These are phyloP conservation scores for Chalciporus piperatus DNA, from an alignment of 768 basidiomycete species.

Conservation along the genomic window DNA sequence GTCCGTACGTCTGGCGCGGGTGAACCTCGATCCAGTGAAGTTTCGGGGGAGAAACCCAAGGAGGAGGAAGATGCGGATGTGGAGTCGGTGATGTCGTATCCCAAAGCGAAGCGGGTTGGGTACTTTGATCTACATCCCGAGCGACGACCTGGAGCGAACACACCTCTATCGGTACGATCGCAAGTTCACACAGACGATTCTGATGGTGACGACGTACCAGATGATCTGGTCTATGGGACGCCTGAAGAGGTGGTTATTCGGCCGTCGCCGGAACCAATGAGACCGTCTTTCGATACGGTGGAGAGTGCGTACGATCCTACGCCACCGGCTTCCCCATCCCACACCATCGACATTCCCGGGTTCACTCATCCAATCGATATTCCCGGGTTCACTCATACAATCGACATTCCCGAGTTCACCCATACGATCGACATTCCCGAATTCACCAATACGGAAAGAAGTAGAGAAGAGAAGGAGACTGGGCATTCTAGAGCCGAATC, in stretches of 20 bases:
- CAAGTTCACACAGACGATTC: conserved; percentile 31
- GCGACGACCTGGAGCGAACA: conserved; percentile 40
- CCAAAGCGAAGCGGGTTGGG: conserved; percentile 44
- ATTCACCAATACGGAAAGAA: conserved; percentile 20
- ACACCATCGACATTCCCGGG: conserved; percentile 31
- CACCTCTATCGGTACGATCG: conserved; percentile 22
- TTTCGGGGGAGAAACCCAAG: conserved; percentile 37
- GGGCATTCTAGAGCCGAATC: conserved; percentile 28
- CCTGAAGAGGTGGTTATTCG: conserved; percentile 17
- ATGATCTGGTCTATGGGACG: conserved; percentile 32
- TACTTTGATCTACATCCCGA: conserved; percentile 84
- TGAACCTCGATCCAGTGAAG: conserved; percentile 7
- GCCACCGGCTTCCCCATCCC: conserved; percentile 23
- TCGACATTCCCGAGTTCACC: too few relatives aligned
- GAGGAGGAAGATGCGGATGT: conserved; percentile 45
- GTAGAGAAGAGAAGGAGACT: conserved; percentile 23
- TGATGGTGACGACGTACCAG: conserved; percentile 35
- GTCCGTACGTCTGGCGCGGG: conserved; percentile 16
- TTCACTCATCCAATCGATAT: too few relatives aligned
- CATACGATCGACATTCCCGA: conserved; percentile 33
- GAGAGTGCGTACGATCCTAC: conserved; percentile 34
- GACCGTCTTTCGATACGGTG: conserved; percentile 33
- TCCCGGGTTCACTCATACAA: too few relatives aligned
- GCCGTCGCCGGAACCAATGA: conserved; percentile 23
- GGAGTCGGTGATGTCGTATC: conserved; percentile 37